Base-by-base conservation (phyloP, 139 green algal genomes). In the Coelastrella sp. region DNA sequence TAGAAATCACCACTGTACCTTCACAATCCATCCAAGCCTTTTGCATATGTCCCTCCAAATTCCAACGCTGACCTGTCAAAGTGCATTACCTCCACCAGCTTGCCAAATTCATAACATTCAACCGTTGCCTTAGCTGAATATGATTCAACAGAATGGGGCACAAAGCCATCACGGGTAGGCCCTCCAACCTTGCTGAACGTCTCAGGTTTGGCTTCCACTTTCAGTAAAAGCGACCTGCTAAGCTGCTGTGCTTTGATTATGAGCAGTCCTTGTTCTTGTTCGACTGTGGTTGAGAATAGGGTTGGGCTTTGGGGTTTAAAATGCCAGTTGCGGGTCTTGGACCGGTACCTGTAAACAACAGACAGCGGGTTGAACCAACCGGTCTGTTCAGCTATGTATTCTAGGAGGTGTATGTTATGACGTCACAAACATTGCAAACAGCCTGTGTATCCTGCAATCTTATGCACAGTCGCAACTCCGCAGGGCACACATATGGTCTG, bases 21-120 rank as follows among this genome's bases (percentile, higher is more conserved):
- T 71, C 61, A 71, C 0, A 71, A 13, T 3, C 61, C 61, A 71
- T 71, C 61, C 61, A 71, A 13, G 10, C 61, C 61, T 71, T 71
- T 71, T 71, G 82, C 82, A 78, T 87, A 87, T 3, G 22, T 65
- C 23, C 82, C 82, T 13, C 82, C 82, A 87, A 87, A 87, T 64
- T 87, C 82, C 47, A 87, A 4, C 16, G 82, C 82, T 17, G 82
- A 54, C 14, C 32, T 23, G 64, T 87, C 82, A 87, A 87, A 87
- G 17, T 60, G 54, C 13, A 6, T 77, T 4, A 78, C 64, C 14
- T 87, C 82, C 4, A 87, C 65, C 5, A 87, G 64, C 64, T 77
- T 17, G 5, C 61, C 81, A 58, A 14, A 47, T 10, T 87, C 81
- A 64, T 78, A 77, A 23, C 81, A 87, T 23, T 87, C 81, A 0